These are phyloP conservation scores for Spiraea crenata DNA, from an alignment of 331 rosid species.

Conservation along the genomic window DNA sequence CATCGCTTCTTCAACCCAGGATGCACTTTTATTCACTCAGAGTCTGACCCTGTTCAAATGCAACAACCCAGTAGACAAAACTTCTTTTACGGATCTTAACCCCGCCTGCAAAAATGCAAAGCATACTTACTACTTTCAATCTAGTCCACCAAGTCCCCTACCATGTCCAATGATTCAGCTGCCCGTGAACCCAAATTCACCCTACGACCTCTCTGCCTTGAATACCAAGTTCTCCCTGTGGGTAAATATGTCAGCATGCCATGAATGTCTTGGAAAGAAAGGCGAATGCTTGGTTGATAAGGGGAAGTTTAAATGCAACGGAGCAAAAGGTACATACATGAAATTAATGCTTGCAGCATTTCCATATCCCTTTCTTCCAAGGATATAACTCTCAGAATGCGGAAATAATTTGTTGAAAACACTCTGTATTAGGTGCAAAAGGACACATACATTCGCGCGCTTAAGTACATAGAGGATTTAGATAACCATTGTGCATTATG, in stretches of 20 bases:
- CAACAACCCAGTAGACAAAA: neutral
- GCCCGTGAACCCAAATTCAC: neutral
- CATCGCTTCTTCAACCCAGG: neutral
- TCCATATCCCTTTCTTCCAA: neutral
- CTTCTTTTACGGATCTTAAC: fast-evolving
- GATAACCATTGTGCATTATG: neutral
- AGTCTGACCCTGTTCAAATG: constrained; percentile 23
- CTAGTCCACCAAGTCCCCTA: neutral
- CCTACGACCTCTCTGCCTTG: neutral
- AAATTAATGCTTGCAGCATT: neutral
- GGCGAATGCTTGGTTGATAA: constrained; percentile 17
- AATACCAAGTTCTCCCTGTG: neutral
- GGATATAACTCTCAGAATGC: too few species aligned
- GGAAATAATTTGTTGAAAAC: neutral
- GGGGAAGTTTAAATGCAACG: neutral
- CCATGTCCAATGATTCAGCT: constrained; percentile 20
- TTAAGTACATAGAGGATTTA: neutral
- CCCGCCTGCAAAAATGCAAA: neutral
- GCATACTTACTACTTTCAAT: neutral
- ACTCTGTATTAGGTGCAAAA: neutral
- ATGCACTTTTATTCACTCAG: fast-evolving
- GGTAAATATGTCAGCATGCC: constrained; percentile 1
- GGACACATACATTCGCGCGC: neutral
- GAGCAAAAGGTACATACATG: constrained; percentile 20
- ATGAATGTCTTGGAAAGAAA: fast-evolving